These are phyloP conservation scores for Didymella glomerata DNA, from an alignment of 2,329 filamentous ascomycete species.

Conservation along the genomic window DNA sequence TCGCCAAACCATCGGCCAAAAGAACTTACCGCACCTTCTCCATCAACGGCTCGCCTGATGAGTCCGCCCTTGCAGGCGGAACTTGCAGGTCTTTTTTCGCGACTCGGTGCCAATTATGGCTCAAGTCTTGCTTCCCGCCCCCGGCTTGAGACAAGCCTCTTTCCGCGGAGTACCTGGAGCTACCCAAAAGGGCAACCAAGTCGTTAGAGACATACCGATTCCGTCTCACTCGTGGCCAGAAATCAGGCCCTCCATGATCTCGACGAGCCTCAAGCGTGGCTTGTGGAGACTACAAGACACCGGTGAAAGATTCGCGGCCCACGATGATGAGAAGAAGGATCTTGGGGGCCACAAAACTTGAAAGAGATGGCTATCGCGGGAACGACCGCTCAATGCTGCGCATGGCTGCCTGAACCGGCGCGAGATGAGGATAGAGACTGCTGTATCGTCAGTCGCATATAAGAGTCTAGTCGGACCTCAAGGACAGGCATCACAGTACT, in stretches of 20 bases:
- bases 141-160: constrained; percentile 15
- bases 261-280: constrained; percentile 20
- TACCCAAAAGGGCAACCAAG: constrained; percentile 1
- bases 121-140: background rate
- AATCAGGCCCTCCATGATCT: constrained; percentile 12
- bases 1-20: constrained; percentile 20
- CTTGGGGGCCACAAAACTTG: constrained; percentile 15
- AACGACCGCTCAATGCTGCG: constrained; percentile 1
- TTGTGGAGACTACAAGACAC: constrained; percentile 12
- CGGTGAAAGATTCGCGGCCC: constrained; percentile 7
- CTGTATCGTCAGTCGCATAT: constrained; percentile 8
- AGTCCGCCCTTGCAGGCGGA: constrained; percentile 3
- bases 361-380: constrained; percentile 14
- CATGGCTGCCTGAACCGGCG: constrained; percentile 11
- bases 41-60: constrained; percentile 14
- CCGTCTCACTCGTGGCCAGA: constrained; percentile 12
- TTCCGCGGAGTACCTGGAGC: constrained; percentile 7
- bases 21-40: constrained; percentile 6
- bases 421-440: background rate
- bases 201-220: background rate
- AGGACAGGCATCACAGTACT: constrained; percentile 3
- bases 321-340: constrained; percentile 10
- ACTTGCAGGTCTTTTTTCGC: constrained; percentile 1
- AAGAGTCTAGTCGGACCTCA: constrained; percentile 9
- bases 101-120: constrained; percentile 11